A percentile compares a stretch with the other conserved stretches of the same genome.
Conservation (phyloP, 169 alveolate species). For the Eimeria praecox region DNA sequence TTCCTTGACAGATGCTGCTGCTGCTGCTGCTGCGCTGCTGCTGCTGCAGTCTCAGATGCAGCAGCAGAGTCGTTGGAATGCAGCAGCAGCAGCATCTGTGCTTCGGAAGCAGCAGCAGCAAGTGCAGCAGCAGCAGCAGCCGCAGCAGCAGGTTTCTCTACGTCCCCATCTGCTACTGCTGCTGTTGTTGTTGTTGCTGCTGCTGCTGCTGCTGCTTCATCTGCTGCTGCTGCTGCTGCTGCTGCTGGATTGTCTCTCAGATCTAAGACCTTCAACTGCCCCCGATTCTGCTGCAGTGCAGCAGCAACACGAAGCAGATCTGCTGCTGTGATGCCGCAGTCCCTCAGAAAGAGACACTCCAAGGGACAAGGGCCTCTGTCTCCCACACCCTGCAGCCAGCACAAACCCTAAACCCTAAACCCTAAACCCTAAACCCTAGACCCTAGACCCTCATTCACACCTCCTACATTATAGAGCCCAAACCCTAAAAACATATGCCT, state of each 20-base stretch:
- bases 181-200: not conserved
- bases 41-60: not conserved
- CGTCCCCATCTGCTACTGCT: not conserved
- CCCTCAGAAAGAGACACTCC: conserved; percentile 34
- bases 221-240: conserved; percentile 21
- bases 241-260: conserved; percentile 41
- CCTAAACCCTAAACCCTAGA: conserved; percentile 30
- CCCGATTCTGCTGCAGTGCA: conserved; percentile 50
- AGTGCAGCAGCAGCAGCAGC: conserved; percentile 53
- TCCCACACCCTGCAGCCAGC: conserved; percentile 26
- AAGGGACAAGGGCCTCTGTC: conserved; percentile 36
- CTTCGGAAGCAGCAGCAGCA: conserved; percentile 36
- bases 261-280: conserved; percentile 17
- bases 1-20: not conserved
- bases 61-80: not conserved
- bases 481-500: conserved; percentile 3
- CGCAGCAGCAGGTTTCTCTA: not conserved
- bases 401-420: not conserved
- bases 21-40: conserved; percentile 46
- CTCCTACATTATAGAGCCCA: not conserved
- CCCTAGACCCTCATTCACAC: not conserved
- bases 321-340: conserved; percentile 22
- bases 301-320: conserved; percentile 50
- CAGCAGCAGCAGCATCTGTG: conserved; percentile 51
- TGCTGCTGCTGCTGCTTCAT: not conserved